Percentiles rank a stretch among this genome's conserved stretches.
phyloP scores from a whole-genome alignment of 2,329 filamentous ascomycete genomes.

The Cladosporium sp. region DNA sequence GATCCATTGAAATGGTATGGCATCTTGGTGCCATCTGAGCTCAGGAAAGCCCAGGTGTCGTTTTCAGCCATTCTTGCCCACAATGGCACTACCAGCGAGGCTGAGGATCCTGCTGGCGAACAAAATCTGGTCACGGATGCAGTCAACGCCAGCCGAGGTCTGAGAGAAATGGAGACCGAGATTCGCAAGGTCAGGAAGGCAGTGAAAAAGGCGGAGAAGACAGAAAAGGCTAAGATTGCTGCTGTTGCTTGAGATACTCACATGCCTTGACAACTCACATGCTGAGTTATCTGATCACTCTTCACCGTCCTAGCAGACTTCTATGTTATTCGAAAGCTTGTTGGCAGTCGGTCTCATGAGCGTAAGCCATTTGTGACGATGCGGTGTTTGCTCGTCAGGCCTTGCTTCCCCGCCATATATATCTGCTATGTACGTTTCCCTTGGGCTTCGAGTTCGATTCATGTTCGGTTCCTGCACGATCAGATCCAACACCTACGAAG shows the following conservation, averaged over 20 bases:
- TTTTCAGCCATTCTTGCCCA: conserved; percentile 52
- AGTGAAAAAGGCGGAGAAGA: conserved; percentile 37
- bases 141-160: conserved; percentile 51
- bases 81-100: neutral
- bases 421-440: too few species aligned
- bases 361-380: too few species aligned
- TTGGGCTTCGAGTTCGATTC: too few species aligned
- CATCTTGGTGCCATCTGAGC: conserved; percentile 44
- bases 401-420: too few species aligned
- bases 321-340: too few species aligned
- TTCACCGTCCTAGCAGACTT: too few species aligned
- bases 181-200: conserved; percentile 53
- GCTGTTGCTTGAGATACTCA: neutral
- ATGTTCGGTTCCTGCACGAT: too few species aligned
- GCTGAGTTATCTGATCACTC: too few species aligned
- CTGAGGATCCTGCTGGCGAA: neutral
- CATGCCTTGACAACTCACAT: too few species aligned
- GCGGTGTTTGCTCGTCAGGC: too few species aligned
- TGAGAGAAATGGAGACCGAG: conserved; percentile 62
- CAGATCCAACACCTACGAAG: too few species aligned
- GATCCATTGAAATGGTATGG: conserved; percentile 56
- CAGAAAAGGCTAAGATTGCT: conserved; percentile 17
- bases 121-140: conserved; percentile 50
- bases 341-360: too few species aligned
- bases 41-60: conserved; percentile 53